These are phyloP conservation scores for Piloderma croceum DNA, from an alignment of 768 basidiomycete species.

Conservation along the genomic window DNA sequence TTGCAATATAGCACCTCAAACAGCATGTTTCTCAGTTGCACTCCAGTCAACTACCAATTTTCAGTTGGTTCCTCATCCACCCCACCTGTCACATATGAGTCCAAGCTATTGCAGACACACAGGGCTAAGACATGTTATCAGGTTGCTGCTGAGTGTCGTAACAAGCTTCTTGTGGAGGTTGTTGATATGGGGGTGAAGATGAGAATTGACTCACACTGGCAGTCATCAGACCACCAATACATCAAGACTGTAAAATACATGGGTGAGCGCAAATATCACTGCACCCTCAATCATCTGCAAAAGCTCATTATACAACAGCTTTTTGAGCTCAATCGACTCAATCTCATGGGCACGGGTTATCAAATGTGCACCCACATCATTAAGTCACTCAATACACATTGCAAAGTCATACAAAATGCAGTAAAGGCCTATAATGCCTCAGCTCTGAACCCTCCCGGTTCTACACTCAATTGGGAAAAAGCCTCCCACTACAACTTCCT, in stretches of 20 bases:
- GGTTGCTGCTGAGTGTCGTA: conserved; percentile 11
- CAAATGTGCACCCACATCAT: conserved; percentile 29
- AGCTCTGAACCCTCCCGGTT: conserved; percentile 11
- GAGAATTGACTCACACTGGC: conserved; percentile 26
- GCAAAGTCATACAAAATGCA: too few species aligned
- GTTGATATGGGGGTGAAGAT: conserved; percentile 19
- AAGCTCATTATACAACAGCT: conserved; percentile 28
- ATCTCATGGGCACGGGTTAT: conserved; percentile 31
- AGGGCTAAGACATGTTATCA: conserved; percentile 20
- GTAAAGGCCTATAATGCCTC: conserved; percentile 27
- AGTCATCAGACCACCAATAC: conserved; percentile 19
- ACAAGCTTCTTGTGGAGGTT: conserved; percentile 14
- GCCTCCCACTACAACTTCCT: conserved; percentile 17
- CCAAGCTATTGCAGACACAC: conserved; percentile 13
- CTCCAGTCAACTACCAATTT: conserved; percentile 10
- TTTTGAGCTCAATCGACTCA: conserved; percentile 35
- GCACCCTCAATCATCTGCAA: conserved; percentile 28
- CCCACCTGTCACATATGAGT: conserved; percentile 11
- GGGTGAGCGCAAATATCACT: conserved; percentile 18
- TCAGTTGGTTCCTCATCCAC: too few species aligned
- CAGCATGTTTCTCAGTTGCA: conserved; percentile 10
- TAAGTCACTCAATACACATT: conserved; percentile 27
- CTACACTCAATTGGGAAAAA: conserved; percentile 15
- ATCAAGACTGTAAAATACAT: conserved; percentile 11
- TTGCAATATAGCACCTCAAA: conserved; percentile 5